Evolutionary conservation across 225 moss, liverwort and hornwort species (phyloP), one percentile per base, ranked within the genome.

Genomic region (Climacium dendroides): DNA sequence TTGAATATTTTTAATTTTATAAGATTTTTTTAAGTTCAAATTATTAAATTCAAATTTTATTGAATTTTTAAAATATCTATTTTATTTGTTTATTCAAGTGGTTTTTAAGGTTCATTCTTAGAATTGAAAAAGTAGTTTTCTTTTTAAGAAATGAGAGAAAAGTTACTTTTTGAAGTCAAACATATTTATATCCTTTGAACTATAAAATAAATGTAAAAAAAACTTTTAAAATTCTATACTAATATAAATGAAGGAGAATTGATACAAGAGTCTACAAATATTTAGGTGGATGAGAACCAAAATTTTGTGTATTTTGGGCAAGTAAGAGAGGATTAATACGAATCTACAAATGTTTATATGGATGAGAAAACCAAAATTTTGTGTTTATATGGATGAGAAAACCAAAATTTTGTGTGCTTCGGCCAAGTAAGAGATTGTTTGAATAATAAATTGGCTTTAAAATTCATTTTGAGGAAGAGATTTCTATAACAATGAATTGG

Each of bases 141-240:
- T n/a, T n/a, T n/a, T n/a, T n/a, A n/a, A n/a, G n/a, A n/a, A n/a
- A n/a, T n/a, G n/a, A n/a, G n/a, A n/a, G n/a, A n/a, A n/a, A n/a
- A 43, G 1, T 26, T 43, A 43, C 0, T 16, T 71, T 43, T 71
- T 28, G 9, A 71, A 0, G 9, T 43, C 28, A 43, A 43, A 43
- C 0, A 70, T 41, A 15, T 3, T 5, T 7, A 13, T 7, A 7
- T 20, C 1, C 15, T 0, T 69, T 24, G 1, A 39, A 70, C 2
- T 5, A 25, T 25, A 70, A 15, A 70, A 26, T 41, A 15, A 41
- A 26, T 26, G 9, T 15, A 15, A 14, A 8, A 5, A 8, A 3
- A 8, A 8, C 0, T 37, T 14, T 69, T 14, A 0, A 69, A 41
- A 70, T 15, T 70, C 2, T 9, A 5, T 15, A 24, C 5, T 2